Evolutionary conservation across 179 eudicot species (phyloP).

Genomic region (Beta lomatogona): DNA sequence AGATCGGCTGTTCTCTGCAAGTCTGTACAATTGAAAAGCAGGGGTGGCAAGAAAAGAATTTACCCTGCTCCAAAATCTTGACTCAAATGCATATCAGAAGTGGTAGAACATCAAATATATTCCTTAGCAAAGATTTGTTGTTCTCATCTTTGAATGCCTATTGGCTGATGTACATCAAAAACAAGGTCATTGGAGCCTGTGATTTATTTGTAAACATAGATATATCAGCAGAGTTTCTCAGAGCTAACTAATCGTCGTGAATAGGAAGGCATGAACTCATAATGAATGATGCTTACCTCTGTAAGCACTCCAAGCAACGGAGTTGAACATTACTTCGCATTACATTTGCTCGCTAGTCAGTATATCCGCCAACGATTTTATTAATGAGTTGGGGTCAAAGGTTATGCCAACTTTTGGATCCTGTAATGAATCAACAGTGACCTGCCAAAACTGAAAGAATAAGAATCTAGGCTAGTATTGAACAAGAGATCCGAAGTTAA

Average conservation of each 20-base stretch:
- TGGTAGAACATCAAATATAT: background rate
- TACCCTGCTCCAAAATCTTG: background rate
- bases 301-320: background rate
- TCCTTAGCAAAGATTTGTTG: background rate
- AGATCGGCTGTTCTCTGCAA: background rate
- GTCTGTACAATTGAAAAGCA: background rate
- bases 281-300: background rate
- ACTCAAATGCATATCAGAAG: background rate
- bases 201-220: background rate
- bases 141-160: background rate
- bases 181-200: background rate
- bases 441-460: constrained; percentile 44
- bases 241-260: background rate
- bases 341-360: constrained; percentile 30
- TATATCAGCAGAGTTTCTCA: background rate
- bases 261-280: background rate
- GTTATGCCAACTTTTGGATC: constrained; percentile 76
- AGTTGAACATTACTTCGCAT: constrained; percentile 11
- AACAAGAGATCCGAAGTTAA: background rate
- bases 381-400: constrained; percentile 74
- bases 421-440: constrained; percentile 63
- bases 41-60: background rate
- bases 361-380: constrained; percentile 66
- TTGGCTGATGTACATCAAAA: background rate
- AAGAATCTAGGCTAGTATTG: background rate